phyloP scores from a whole-genome alignment of 169 alveolate species.

The Neospora caninum region DNA sequence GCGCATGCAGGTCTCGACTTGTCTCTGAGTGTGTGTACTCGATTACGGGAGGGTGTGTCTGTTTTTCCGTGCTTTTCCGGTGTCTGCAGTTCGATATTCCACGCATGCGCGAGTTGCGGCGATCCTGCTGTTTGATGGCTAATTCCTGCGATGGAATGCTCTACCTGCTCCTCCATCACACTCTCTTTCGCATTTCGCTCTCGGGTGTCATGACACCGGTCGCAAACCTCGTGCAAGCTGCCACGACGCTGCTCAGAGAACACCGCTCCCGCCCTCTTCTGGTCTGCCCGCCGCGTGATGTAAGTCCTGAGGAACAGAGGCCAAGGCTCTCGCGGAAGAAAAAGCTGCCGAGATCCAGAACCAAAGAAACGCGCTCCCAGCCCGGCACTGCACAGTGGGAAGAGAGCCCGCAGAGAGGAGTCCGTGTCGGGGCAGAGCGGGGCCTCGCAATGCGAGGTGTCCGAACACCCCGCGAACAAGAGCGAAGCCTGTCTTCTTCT shows the following conservation, averaged over 20 bases:
- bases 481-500: no score
- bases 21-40: no score
- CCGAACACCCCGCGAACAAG: no score
- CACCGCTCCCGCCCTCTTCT: background rate
- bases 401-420: background rate
- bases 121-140: slow-evolving; percentile 28
- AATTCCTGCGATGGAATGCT: slow-evolving; percentile 28
- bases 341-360: background rate
- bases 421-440: no score
- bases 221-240: slow-evolving; percentile 36
- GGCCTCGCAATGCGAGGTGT: no score
- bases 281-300: background rate
- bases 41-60: background rate
- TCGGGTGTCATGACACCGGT: slow-evolving; percentile 43
- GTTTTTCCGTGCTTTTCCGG: background rate
- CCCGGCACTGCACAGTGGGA: background rate
- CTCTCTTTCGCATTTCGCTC: slow-evolving; percentile 28
- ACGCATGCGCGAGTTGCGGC: slow-evolving; percentile 31
- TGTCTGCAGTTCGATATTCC: background rate
- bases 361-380: background rate
- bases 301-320: background rate
- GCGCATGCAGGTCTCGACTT: no score
- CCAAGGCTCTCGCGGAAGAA: background rate
- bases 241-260: background rate
- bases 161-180: slow-evolving; percentile 17